These are phyloP conservation scores for Trypanosoma rangeli DNA, from an alignment of 208 protist genomes.

Conservation along the genomic window DNA sequence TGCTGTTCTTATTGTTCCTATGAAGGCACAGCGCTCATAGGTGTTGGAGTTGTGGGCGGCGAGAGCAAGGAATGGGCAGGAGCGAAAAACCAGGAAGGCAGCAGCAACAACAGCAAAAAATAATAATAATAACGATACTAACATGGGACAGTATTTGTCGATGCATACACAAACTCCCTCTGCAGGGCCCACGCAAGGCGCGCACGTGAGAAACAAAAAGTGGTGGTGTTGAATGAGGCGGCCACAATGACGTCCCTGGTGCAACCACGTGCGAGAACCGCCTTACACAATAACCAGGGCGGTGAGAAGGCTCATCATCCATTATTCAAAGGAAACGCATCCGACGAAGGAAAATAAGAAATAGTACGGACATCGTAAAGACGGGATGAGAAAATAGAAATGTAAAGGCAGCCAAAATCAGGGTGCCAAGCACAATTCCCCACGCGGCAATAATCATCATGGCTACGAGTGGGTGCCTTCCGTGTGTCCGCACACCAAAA, in stretches of 20 bases:
- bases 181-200: background rate
- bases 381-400: conserved; percentile 72
- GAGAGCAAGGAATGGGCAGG: too few relatives aligned
- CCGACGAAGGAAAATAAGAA: conserved; percentile 56
- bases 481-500: conserved; percentile 74
- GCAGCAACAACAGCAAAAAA: too few relatives aligned
- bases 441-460: conserved; percentile 71
- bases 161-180: too few relatives aligned
- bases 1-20: background rate
- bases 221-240: background rate
- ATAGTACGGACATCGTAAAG: conserved; percentile 56
- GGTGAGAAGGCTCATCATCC: background rate
- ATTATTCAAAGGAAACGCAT: conserved; percentile 31
- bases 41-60: too few relatives aligned
- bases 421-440: conserved; percentile 56
- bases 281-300: background rate
- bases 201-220: background rate
- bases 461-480: conserved; percentile 57
- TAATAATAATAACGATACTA: too few relatives aligned
- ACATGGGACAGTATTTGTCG: too few relatives aligned
- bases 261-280: background rate
- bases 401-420: conserved; percentile 44
- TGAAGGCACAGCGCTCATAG: too few relatives aligned
- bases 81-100: too few relatives aligned
- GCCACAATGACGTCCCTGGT: background rate